Evolutionary conservation across 306 rosid species (phyloP).

Genomic region (Prunus salicina): DNA sequence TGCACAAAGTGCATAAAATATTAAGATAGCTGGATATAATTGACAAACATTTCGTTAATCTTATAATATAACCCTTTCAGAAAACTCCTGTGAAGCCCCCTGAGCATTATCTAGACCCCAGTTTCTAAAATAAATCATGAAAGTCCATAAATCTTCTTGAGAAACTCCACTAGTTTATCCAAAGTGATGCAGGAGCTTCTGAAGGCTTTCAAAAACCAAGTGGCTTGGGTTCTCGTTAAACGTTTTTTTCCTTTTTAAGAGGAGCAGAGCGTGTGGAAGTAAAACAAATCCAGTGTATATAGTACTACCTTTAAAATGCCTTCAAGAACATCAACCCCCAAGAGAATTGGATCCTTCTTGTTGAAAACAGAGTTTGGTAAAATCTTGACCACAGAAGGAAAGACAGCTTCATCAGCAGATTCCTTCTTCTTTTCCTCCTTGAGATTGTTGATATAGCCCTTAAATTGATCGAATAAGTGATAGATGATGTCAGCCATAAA

Average conservation of each 20-base stretch:
- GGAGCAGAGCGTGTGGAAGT: not conserved
- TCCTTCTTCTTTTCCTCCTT: slow-evolving; percentile 95
- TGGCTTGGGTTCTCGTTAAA: too few species aligned
- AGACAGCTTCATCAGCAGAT: slow-evolving; percentile 90
- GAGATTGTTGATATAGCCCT: slow-evolving; percentile 79
- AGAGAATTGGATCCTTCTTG: slow-evolving; percentile 94
- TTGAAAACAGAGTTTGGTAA: slow-evolving; percentile 87
- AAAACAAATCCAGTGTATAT: not conserved
- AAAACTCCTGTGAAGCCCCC: not conserved
- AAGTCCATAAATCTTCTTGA: not conserved
- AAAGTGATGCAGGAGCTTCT: not conserved
- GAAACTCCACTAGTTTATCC: not conserved
- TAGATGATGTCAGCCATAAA: slow-evolving; percentile 89
- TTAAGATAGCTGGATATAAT: slow-evolving; percentile 1
- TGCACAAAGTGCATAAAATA: slow-evolving; percentile 30
- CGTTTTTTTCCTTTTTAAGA: too few species aligned
- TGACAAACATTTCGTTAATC: not conserved
- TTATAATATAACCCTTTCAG: not conserved
- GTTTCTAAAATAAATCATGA: not conserved
- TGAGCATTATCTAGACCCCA: not conserved
- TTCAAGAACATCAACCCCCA: slow-evolving; percentile 91
- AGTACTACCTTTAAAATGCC: slow-evolving; percentile 78
- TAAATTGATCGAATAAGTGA: slow-evolving; percentile 87
- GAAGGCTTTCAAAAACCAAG: too few species aligned
- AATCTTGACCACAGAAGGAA: slow-evolving; percentile 76